A percentile compares a stretch with the other conserved stretches of the same genome.
These are phyloP conservation scores for Mortierella sp. DNA, from an alignment of 371 early-diverging fungal species.

Conservation along the genomic window DNA sequence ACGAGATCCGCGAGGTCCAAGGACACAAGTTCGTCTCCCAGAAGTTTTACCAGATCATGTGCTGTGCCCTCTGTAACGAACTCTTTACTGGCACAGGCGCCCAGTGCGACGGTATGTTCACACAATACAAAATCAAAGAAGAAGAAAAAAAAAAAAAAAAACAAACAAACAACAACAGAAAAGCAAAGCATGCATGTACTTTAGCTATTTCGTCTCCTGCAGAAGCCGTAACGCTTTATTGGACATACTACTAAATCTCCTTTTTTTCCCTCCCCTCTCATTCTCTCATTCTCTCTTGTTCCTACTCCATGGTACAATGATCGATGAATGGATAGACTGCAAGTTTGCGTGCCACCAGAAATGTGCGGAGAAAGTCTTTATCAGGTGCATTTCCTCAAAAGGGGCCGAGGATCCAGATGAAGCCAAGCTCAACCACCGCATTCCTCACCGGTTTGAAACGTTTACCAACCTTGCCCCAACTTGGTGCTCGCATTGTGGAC, in stretches of 20 bases:
- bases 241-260: not conserved
- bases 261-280: not conserved
- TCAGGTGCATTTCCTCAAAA: slow-evolving; percentile 78
- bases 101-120: slow-evolving; percentile 75
- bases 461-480: slow-evolving; percentile 79
- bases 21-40: slow-evolving; percentile 89
- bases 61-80: slow-evolving; percentile 91
- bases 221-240: not conserved
- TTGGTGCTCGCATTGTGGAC: slow-evolving; percentile 97
- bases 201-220: too few species aligned
- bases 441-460: slow-evolving; percentile 89
- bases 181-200: too few species aligned
- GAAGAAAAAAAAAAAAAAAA: not conserved
- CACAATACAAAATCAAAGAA: not conserved
- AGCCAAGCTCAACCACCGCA: slow-evolving; percentile 80
- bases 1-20: slow-evolving; percentile 73
- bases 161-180: not conserved
- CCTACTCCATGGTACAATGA: too few species aligned
- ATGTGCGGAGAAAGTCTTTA: slow-evolving; percentile 59
- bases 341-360: slow-evolving; percentile 89
- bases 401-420: slow-evolving; percentile 58
- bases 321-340: slow-evolving; percentile 66
- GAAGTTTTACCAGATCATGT: slow-evolving; percentile 89
- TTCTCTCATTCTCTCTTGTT: too few species aligned
- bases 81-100: slow-evolving; percentile 85